Conservation (phyloP, 768 basidiomycete species). For the Rhodotorula toruloides region DNA sequence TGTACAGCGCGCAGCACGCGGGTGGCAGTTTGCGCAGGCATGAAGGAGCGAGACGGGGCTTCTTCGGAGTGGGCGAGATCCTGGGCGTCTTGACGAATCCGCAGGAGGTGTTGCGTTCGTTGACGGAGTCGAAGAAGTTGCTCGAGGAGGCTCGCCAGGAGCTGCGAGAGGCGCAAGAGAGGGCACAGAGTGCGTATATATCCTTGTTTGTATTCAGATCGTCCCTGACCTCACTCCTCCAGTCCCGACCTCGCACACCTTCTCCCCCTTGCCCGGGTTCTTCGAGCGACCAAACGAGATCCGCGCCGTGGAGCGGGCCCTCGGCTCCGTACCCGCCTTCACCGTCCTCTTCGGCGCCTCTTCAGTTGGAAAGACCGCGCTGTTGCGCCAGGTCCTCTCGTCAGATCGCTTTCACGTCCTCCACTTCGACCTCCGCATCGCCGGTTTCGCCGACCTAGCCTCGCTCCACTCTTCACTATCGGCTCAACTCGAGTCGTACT, state of each 20-base stretch:
- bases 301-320: conserved; percentile 57
- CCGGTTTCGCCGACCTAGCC: conserved; percentile 63
- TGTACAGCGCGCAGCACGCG: no score
- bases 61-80: conserved; percentile 76
- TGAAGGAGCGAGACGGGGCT: conserved; percentile 46
- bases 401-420: conserved; percentile 63
- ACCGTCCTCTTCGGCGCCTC: conserved; percentile 26
- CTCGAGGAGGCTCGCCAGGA: conserved; percentile 74
- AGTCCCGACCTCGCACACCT: conserved; percentile 55
- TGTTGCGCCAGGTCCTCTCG: conserved; percentile 71
- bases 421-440: conserved; percentile 45
- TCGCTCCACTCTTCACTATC: conserved; percentile 71
- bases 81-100: conserved; percentile 70
- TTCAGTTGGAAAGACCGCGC: conserved; percentile 76
- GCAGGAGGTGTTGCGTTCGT: conserved; percentile 67
- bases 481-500: conserved; percentile 75
- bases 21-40: not conserved
- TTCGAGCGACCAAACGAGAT: conserved; percentile 64
- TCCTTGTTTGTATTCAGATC: no score
- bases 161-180: conserved; percentile 63
- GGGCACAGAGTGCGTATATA: conserved; percentile 50
- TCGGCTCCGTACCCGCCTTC: not conserved
- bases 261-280: conserved; percentile 69
- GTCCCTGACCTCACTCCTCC: conserved; percentile 49
- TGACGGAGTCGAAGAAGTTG: conserved; percentile 69